Percentiles rank a stretch among this genome's conserved stretches.
phyloP scores from a whole-genome alignment of 176 grass and related monocot species.

The Oryza nivara region DNA sequence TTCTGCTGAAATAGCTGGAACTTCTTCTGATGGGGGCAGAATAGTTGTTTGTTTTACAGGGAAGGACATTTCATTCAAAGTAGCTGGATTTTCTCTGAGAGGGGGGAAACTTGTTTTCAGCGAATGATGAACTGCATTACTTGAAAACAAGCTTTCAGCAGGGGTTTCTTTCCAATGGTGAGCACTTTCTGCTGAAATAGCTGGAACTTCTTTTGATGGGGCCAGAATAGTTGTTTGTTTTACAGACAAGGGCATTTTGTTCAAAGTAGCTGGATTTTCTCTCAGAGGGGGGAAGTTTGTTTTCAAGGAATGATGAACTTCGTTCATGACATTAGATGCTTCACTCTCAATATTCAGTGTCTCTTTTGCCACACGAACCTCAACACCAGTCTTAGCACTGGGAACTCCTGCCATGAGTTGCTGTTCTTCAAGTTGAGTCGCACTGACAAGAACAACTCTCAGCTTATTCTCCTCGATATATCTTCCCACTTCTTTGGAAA shows the following conservation, averaged over 20 bases:
- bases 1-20: slow-evolving; percentile 37
- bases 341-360: slow-evolving; percentile 41
- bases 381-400: slow-evolving; percentile 23
- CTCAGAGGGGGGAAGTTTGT: slow-evolving; percentile 37
- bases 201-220: slow-evolving; percentile 48
- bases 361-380: slow-evolving; percentile 39
- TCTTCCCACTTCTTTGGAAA: slow-evolving; percentile 73
- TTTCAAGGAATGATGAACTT: slow-evolving; percentile 36
- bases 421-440: slow-evolving; percentile 42
- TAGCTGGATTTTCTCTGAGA: slow-evolving; percentile 48
- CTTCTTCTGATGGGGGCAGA: slow-evolving; percentile 43
- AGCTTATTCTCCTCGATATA: slow-evolving; percentile 88
- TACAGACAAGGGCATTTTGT: slow-evolving; percentile 25
- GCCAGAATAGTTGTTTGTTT: slow-evolving; percentile 45
- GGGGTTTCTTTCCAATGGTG: slow-evolving; percentile 41
- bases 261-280: slow-evolving; percentile 51
- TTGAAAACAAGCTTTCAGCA: slow-evolving; percentile 29
- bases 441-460: slow-evolving; percentile 66
- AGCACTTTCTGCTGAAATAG: slow-evolving; percentile 38
- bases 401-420: slow-evolving; percentile 29
- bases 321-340: slow-evolving; percentile 38
- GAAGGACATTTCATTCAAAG: slow-evolving; percentile 39
- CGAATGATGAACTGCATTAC: slow-evolving; percentile 36
- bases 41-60: slow-evolving; percentile 43
- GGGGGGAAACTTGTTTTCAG: slow-evolving; percentile 35